Conservation (phyloP, 2,329 filamentous ascomycete genomes). For the Nannizziopsis arthrosporioides region DNA sequence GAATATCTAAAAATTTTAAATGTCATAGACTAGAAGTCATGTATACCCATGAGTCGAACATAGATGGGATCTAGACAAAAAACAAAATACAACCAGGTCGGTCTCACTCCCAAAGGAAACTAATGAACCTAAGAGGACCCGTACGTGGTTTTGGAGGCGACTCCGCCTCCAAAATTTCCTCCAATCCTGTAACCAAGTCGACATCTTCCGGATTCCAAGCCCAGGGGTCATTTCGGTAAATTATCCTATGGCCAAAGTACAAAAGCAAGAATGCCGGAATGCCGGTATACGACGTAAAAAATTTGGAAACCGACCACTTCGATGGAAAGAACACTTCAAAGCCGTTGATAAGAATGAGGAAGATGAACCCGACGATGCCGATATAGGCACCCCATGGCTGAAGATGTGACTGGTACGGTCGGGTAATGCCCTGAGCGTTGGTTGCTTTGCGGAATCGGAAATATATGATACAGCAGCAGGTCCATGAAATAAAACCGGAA, state of each 20-base stretch:
- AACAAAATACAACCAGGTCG: neutral
- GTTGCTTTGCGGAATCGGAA: constrained; percentile 47
- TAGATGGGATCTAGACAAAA: neutral
- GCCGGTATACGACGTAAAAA: constrained; percentile 56
- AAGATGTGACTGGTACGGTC: constrained; percentile 44
- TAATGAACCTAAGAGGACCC: constrained; percentile 12
- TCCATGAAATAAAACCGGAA: constrained; percentile 60
- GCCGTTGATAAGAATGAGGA: constrained; percentile 62
- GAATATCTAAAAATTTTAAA: too few species aligned
- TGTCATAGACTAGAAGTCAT: too few species aligned
- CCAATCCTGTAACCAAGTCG: constrained; percentile 43
- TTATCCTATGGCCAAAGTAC: constrained; percentile 43
- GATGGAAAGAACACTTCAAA: constrained; percentile 61
- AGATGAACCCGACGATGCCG: constrained; percentile 41
- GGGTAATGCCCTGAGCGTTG: constrained; percentile 35
- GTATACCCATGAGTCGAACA: too few species aligned
- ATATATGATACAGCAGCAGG: constrained; percentile 51
- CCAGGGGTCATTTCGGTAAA: constrained; percentile 41
- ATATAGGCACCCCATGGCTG: constrained; percentile 56
- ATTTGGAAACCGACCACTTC: constrained; percentile 51
- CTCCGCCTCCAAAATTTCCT: constrained; percentile 43
- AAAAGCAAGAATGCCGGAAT: constrained; percentile 49
- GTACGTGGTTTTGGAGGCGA: constrained; percentile 20
- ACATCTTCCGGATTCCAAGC: constrained; percentile 38
- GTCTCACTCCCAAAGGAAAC: constrained; percentile 14